Percentiles rank a stretch among this genome's conserved stretches.
Conservation (phyloP, 768 basidiomycete genomes). For the Leucocoprinus birnbaumii region DNA sequence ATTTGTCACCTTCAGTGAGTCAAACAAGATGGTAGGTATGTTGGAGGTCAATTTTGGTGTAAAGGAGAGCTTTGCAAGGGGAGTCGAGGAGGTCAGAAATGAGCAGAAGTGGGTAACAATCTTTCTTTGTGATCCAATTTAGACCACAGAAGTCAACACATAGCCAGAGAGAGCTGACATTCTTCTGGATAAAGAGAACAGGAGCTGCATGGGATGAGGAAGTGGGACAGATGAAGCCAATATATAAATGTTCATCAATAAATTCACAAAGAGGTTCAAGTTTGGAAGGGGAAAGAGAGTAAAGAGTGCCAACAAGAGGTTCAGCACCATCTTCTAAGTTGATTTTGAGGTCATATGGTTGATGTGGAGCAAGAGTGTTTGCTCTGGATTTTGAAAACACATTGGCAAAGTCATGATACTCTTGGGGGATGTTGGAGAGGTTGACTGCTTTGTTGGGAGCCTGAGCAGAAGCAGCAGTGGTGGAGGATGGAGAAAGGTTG, state of each 20-base stretch:
- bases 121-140: conserved; percentile 31
- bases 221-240: background rate
- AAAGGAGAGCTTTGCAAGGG: conserved; percentile 23
- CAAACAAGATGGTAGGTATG: conserved; percentile 31
- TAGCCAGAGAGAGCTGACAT: conserved; percentile 4
- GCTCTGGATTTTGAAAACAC: background rate
- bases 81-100: conserved; percentile 29
- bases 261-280: too few relatives aligned
- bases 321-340: too few relatives aligned
- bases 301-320: too few relatives aligned
- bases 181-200: conserved; percentile 7
- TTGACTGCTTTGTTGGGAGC: too few relatives aligned
- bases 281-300: too few relatives aligned
- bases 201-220: background rate
- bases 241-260: too few relatives aligned
- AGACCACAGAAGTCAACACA: conserved; percentile 17
- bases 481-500: too few relatives aligned
- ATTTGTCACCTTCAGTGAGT: conserved; percentile 33
- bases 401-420: too few relatives aligned
- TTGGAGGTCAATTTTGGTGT: conserved; percentile 30
- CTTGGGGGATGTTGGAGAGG: too few relatives aligned
- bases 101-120: conserved; percentile 31
- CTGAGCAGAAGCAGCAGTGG: too few relatives aligned
- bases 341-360: background rate
- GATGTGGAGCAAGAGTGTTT: background rate